phyloP scores from a whole-genome alignment of 2,329 filamentous ascomycete genomes.

The Alternaria longipes region DNA sequence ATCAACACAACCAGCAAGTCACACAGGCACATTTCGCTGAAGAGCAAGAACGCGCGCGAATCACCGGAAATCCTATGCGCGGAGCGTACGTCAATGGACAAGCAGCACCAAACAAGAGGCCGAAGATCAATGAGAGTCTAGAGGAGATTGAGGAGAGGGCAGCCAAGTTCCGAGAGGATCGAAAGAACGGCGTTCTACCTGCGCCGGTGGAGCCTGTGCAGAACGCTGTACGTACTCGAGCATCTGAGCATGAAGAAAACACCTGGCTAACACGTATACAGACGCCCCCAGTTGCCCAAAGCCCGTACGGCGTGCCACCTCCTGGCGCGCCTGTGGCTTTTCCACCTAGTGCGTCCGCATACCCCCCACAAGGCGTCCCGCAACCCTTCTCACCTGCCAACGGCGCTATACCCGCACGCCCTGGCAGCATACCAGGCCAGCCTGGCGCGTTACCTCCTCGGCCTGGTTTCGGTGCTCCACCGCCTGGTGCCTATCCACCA shows the following conservation, averaged over 20 bases:
- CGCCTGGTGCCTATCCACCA: conserved; percentile 26
- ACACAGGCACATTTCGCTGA: conserved; percentile 85
- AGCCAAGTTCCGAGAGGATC: conserved; percentile 59
- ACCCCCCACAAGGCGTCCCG: conserved; percentile 19
- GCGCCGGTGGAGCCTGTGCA: conserved; percentile 47
- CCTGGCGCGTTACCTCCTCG: conserved; percentile 40
- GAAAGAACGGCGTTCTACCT: conserved; percentile 53
- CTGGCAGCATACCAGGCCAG: conserved; percentile 46
- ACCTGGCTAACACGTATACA: conserved; percentile 22
- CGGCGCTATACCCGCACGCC: conserved; percentile 29
- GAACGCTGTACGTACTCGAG: conserved; percentile 21
- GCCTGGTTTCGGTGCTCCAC: conserved; percentile 51
- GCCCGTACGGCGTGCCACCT: conserved; percentile 29
- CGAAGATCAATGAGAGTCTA: conserved; percentile 74
- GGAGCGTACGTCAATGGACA: conserved; percentile 52
- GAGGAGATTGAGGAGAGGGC: conserved; percentile 83
- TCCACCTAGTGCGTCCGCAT: conserved; percentile 35
- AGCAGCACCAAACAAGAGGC: conserved; percentile 62
- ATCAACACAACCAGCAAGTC: conserved; percentile 86
- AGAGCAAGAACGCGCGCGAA: conserved; percentile 81
- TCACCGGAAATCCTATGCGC: conserved; percentile 83
- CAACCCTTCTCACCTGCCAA: conserved; percentile 43
- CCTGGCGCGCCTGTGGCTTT: conserved; percentile 36
- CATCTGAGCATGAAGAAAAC: not conserved
- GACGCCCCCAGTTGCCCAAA: conserved; percentile 33